Conservation (phyloP, 73 alveolate species). For the Effrenium voratum region DNA sequence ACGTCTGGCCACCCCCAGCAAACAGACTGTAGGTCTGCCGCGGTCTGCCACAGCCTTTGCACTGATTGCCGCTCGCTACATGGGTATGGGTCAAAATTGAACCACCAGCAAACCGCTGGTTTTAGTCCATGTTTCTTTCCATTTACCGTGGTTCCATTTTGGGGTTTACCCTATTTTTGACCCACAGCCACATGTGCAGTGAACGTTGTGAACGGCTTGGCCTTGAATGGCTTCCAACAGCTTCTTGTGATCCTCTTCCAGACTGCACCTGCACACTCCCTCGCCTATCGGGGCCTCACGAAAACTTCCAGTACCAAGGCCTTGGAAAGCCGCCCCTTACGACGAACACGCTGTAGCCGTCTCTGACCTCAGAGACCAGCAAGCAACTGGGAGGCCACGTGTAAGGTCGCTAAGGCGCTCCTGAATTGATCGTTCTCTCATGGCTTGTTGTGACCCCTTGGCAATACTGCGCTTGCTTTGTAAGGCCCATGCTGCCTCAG, state of each 20-base stretch:
- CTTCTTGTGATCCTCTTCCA: slow-evolving; percentile 89
- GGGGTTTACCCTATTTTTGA: too few species aligned
- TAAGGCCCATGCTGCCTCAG: slow-evolving; percentile 53
- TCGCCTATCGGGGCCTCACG: neutral
- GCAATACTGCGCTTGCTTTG: neutral
- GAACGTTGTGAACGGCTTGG: neutral
- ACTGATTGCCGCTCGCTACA: too few species aligned
- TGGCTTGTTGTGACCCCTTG: neutral
- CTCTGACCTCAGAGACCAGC: slow-evolving; percentile 33
- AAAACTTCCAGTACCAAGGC: neutral
- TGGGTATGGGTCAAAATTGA: neutral
- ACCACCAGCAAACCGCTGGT: neutral
- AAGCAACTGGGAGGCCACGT: neutral
- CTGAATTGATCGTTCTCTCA: neutral
- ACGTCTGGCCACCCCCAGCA: slow-evolving; percentile 69
- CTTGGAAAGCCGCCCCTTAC: slow-evolving; percentile 66
- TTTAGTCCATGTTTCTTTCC: too few species aligned
- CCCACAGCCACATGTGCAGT: neutral
- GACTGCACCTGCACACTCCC: slow-evolving; percentile 6
- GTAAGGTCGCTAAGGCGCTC: neutral
- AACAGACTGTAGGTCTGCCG: slow-evolving; percentile 67
- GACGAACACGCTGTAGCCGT: slow-evolving; percentile 84
- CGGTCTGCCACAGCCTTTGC: slow-evolving; percentile 69
- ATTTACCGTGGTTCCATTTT: too few species aligned
- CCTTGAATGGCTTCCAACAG: slow-evolving; percentile 72